Evolutionary conservation across 257 asterid genomes (phyloP).

Genomic region (Solanum appendiculatum): DNA sequence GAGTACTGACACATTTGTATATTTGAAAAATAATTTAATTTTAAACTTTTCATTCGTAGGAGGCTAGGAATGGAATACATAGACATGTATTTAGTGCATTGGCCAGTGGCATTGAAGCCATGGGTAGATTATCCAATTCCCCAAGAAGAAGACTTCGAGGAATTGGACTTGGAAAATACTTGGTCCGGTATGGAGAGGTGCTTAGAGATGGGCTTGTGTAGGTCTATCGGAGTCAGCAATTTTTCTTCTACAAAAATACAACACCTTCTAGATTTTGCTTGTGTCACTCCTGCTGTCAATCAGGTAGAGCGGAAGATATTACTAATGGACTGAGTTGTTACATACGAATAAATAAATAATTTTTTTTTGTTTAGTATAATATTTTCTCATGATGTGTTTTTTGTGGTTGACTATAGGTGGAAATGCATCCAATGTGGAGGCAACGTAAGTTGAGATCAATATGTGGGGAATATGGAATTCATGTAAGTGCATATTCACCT

Average conservation of each 20-base stretch:
- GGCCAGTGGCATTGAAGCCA: constrained; percentile 77
- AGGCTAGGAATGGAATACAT: constrained; percentile 62
- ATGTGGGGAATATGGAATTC: constrained; percentile 48
- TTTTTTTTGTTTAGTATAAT: background rate
- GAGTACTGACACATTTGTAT: background rate
- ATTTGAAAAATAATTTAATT: background rate
- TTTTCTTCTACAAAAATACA: constrained; percentile 54
- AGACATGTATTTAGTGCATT: constrained; percentile 81
- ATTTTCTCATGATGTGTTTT: background rate
- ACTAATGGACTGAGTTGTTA: no score
- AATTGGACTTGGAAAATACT: constrained; percentile 40
- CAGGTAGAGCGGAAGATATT: constrained; percentile 25
- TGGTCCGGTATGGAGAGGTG: constrained; percentile 87
- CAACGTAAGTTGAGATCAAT: constrained; percentile 46
- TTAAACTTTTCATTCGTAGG: constrained; percentile 10
- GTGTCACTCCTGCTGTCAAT: constrained; percentile 55
- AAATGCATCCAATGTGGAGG: constrained; percentile 96
- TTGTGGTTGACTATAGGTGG: constrained; percentile 33
- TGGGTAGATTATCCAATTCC: constrained; percentile 52
- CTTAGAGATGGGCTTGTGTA: constrained; percentile 56
- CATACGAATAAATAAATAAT: background rate
- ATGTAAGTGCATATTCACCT: constrained; percentile 72
- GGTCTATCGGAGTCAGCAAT: constrained; percentile 76
- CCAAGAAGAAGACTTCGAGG: constrained; percentile 45
- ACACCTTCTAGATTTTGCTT: constrained; percentile 31